Percentiles rank a stretch among this genome's conserved stretches.
Conservation (phyloP, 2,329 filamentous ascomycete species). For the Diplodia intermedia region DNA sequence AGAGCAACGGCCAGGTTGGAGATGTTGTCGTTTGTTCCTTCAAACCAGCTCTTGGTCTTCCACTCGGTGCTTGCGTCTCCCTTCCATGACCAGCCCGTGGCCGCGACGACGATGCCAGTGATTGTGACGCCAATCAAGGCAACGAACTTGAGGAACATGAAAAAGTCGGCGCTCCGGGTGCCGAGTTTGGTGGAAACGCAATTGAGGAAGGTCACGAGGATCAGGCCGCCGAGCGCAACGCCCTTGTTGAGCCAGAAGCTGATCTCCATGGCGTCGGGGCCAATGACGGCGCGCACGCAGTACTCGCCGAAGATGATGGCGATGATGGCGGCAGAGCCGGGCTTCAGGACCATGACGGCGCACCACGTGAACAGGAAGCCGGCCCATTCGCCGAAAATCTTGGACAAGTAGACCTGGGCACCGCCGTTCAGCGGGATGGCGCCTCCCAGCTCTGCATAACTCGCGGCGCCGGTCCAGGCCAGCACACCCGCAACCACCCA, state of each 20-base stretch:
- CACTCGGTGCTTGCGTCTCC: slow-evolving; percentile 81
- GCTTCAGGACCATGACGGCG: slow-evolving; percentile 91
- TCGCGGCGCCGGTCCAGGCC: slow-evolving; percentile 94
- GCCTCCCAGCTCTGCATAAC: slow-evolving; percentile 93
- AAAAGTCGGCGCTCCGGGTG: slow-evolving; percentile 84
- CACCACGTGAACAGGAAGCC: slow-evolving; percentile 98
- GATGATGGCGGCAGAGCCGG: slow-evolving; percentile 91
- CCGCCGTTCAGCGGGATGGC: slow-evolving; percentile 96
- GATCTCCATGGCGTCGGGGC: slow-evolving; percentile 80
- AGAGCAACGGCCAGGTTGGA: slow-evolving; percentile 92
- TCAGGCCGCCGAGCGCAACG: slow-evolving; percentile 78
- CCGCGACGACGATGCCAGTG: slow-evolving; percentile 85
- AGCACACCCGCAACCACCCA: slow-evolving; percentile 91
- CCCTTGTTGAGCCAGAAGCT: slow-evolving; percentile 90
- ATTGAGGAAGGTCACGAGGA: slow-evolving; percentile 82
- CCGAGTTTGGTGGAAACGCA: slow-evolving; percentile 89
- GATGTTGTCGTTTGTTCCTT: slow-evolving; percentile 77
- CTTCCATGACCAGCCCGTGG: slow-evolving; percentile 80
- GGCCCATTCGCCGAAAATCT: slow-evolving; percentile 92
- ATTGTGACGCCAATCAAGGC: slow-evolving; percentile 86
- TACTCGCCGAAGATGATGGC: slow-evolving; percentile 99
- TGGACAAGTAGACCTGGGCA: slow-evolving; percentile 89
- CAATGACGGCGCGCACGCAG: slow-evolving; percentile 84
- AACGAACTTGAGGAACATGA: slow-evolving; percentile 97
- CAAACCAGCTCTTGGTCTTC: slow-evolving; percentile 89